phyloP scores from a whole-genome alignment of 306 rosid genomes.

The Corylus americana region DNA sequence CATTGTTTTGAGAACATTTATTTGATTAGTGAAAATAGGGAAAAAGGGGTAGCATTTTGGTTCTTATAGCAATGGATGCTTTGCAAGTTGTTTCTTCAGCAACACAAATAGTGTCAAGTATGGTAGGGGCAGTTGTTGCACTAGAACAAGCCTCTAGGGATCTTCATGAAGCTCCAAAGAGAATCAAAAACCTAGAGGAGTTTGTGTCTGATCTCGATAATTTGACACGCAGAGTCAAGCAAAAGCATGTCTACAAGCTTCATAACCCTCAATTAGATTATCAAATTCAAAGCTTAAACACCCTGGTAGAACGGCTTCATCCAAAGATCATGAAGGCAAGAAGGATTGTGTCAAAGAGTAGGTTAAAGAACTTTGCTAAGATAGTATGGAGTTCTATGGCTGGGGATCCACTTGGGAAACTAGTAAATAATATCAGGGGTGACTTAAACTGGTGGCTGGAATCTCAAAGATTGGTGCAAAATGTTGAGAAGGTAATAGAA shows the following conservation, averaged over 20 bases:
- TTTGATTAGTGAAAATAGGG: background rate
- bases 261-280: slow-evolving; percentile 20
- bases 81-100: slow-evolving; percentile 23
- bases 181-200: slow-evolving; percentile 35
- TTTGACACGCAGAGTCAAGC: slow-evolving; percentile 27
- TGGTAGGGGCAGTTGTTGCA: slow-evolving; percentile 31
- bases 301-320: slow-evolving; percentile 27
- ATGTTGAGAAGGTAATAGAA: slow-evolving; percentile 32
- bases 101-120: slow-evolving; percentile 32
- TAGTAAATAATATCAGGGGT: slow-evolving; percentile 21
- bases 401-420: slow-evolving; percentile 34
- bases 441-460: slow-evolving; percentile 41
- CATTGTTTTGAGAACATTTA: background rate
- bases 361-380: slow-evolving; percentile 25
- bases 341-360: slow-evolving; percentile 21
- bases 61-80: slow-evolving; percentile 21
- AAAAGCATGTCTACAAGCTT: slow-evolving; percentile 30
- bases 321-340: slow-evolving; percentile 32
- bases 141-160: slow-evolving; percentile 34
- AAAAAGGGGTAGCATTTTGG: background rate
- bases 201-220: slow-evolving; percentile 31
- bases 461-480: slow-evolving; percentile 18
- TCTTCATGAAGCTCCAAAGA: slow-evolving; percentile 37
- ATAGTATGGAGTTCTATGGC: slow-evolving; percentile 30
- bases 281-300: slow-evolving; percentile 33